Conservation (phyloP, 768 basidiomycete species). For the Trichaptum fuscoviolaceum region DNA sequence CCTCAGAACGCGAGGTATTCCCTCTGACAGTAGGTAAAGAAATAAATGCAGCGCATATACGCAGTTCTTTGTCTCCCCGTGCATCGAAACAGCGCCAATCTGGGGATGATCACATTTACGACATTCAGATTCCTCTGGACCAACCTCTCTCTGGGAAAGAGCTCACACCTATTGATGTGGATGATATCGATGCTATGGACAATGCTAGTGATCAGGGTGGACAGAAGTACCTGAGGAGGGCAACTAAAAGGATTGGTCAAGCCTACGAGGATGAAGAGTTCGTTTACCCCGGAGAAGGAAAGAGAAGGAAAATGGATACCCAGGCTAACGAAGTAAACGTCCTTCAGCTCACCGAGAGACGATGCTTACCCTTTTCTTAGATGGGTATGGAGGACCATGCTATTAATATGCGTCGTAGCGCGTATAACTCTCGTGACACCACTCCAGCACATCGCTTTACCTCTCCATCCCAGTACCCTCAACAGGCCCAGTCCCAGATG, state of each 20-base stretch:
- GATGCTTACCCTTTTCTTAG: background rate
- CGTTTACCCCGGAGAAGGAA: background rate
- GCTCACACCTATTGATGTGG: background rate
- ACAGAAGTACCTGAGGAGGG: background rate
- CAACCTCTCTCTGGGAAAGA: background rate
- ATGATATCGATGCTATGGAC: background rate
- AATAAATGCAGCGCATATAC: background rate
- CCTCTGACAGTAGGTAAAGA: background rate
- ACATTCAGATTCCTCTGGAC: background rate
- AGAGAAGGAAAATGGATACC: background rate
- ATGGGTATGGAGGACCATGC: background rate
- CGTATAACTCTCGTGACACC: background rate
- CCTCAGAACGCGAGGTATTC: background rate
- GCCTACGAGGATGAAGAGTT: background rate
- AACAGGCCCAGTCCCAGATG: background rate
- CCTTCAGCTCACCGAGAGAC: background rate
- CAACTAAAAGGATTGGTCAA: background rate
- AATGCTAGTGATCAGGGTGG: background rate
- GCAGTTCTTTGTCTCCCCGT: background rate
- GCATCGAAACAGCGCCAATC: background rate
- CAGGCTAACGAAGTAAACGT: background rate
- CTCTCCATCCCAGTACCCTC: background rate
- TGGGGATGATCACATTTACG: background rate
- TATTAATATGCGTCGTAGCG: background rate
- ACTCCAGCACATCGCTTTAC: background rate